Conservation (phyloP, 1,284 basidiomycete species). For the Cryptococcus jaspeensis region DNA sequence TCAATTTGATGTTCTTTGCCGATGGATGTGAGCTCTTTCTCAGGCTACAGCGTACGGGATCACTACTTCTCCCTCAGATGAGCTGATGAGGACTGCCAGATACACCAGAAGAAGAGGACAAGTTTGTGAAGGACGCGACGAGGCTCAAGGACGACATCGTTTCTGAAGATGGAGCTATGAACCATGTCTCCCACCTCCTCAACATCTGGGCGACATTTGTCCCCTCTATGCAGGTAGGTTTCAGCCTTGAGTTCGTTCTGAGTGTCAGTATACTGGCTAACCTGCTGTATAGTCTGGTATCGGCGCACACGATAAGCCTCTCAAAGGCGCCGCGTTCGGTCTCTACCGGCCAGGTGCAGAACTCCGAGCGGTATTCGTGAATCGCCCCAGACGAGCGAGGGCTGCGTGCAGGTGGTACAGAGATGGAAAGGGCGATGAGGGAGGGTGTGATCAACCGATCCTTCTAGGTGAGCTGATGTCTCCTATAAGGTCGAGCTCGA, state of each 20-base stretch:
- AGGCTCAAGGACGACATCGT: slow-evolving; percentile 69
- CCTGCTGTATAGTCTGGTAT: slow-evolving; percentile 64
- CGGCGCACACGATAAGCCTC: slow-evolving; percentile 66
- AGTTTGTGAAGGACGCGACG: slow-evolving; percentile 68
- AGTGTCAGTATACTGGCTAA: not conserved
- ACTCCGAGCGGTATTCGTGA: slow-evolving; percentile 72
- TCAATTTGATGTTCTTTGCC: slow-evolving; percentile 75
- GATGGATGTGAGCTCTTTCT: slow-evolving; percentile 68
- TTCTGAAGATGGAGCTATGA: slow-evolving; percentile 66
- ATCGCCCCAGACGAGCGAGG: slow-evolving; percentile 63
- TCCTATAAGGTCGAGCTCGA: not conserved
- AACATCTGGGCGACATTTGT: slow-evolving; percentile 82
- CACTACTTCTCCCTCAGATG: not conserved
- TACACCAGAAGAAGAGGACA: slow-evolving; percentile 59
- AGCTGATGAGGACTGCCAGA: slow-evolving; percentile 53
- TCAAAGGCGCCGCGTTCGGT: slow-evolving; percentile 70
- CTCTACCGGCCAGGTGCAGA: slow-evolving; percentile 77
- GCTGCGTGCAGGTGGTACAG: slow-evolving; percentile 61
- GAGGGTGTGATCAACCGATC: slow-evolving; percentile 74
- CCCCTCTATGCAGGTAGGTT: slow-evolving; percentile 60
- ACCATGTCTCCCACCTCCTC: slow-evolving; percentile 69
- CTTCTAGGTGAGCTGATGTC: slow-evolving; percentile 60
- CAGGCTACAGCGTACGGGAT: not conserved
- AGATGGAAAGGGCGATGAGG: slow-evolving; percentile 17
- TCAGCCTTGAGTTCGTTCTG: not conserved